phyloP scores from a whole-genome alignment of 2,329 filamentous ascomycete genomes.

The Fusarium miscanthi region DNA sequence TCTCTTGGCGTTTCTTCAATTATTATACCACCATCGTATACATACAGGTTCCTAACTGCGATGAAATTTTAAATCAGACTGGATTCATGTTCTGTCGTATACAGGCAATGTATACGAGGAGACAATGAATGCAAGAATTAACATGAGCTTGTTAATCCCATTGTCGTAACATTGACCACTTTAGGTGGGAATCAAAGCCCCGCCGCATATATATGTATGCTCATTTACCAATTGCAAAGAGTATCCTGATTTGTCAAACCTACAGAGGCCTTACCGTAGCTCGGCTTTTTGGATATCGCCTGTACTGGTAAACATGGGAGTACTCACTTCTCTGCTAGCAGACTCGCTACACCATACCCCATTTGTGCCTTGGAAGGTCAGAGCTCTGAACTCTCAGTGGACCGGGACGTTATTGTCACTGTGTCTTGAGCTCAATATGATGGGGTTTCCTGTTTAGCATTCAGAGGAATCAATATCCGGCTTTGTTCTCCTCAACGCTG shows the following conservation, averaged over 20 bases:
- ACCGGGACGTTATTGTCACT: neutral
- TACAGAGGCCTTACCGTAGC: too few relatives aligned
- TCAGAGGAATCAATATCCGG: neutral
- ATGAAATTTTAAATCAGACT: neutral
- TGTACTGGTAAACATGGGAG: neutral
- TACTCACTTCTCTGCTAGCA: neutral
- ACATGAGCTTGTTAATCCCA: neutral
- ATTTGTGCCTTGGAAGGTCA: neutral
- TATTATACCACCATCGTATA: constrained; percentile 22
- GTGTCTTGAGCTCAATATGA: neutral
- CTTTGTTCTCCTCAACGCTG: neutral
- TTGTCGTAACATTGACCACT: neutral
- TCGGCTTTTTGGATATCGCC: too few relatives aligned
- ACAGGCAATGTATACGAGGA: neutral
- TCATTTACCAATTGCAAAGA: constrained; percentile 7
- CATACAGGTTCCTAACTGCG: neutral
- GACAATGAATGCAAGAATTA: neutral
- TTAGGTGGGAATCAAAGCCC: neutral
- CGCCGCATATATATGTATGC: neutral
- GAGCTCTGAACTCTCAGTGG: neutral
- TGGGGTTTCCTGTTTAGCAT: neutral
- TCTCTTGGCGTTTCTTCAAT: neutral
- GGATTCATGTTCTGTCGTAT: neutral
- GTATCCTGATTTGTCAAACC: constrained; percentile 6
- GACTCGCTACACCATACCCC: neutral